Conservation (phyloP, 352 stramenopile species). For the Globisporangium abappressorium region DNA sequence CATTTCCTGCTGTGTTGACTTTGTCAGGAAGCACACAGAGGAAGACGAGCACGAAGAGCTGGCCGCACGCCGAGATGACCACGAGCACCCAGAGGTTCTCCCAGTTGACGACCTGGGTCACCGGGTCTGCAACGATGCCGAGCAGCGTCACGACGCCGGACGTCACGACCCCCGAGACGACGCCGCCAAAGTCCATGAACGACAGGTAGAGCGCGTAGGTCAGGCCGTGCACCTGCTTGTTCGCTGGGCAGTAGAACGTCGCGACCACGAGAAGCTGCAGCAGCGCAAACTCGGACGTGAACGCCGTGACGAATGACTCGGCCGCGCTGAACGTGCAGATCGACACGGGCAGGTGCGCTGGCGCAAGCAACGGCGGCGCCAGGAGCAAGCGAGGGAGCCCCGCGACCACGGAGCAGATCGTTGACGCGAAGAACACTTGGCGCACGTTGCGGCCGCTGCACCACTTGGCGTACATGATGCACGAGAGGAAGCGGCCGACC, state of each 20-base stretch:
- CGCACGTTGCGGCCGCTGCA: slow-evolving; percentile 63
- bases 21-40: slow-evolving; percentile 70
- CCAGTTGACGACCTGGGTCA: slow-evolving; percentile 61
- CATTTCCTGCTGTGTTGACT: slow-evolving; percentile 25
- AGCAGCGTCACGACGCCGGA: slow-evolving; percentile 51
- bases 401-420: slow-evolving; percentile 56
- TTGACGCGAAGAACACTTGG: slow-evolving; percentile 74
- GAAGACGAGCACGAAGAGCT: slow-evolving; percentile 70
- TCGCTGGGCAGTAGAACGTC: slow-evolving; percentile 72
- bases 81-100: slow-evolving; percentile 59
- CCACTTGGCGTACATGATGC: slow-evolving; percentile 69
- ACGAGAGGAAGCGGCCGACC: slow-evolving; percentile 69
- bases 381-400: slow-evolving; percentile 64
- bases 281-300: slow-evolving; percentile 78
- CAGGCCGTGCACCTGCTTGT: slow-evolving; percentile 56
- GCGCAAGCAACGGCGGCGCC: slow-evolving; percentile 38
- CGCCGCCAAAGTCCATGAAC: slow-evolving; percentile 85
- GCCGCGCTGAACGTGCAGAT: slow-evolving; percentile 62
- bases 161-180: slow-evolving; percentile 62
- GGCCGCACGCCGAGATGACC: slow-evolving; percentile 46
- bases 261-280: slow-evolving; percentile 79
- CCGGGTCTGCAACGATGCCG: slow-evolving; percentile 54
- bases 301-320: slow-evolving; percentile 77
- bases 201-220: slow-evolving; percentile 81
- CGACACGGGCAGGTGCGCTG: slow-evolving; percentile 44